phyloP scores from a whole-genome alignment of 1,284 basidiomycete genomes.

The Malassezia pachydermatis region DNA sequence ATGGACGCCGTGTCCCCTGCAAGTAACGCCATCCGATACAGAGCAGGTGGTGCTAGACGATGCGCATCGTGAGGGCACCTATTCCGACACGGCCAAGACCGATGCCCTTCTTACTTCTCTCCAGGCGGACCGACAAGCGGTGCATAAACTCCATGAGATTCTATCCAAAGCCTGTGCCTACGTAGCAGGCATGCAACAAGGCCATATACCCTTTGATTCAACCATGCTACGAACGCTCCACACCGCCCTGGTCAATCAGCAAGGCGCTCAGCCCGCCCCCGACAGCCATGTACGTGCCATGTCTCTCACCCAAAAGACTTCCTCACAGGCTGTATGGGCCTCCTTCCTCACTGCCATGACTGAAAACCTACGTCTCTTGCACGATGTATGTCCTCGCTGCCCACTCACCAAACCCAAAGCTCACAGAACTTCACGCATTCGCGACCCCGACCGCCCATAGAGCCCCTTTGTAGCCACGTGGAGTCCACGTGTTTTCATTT shows the following conservation, averaged over 20 bases:
- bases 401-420: constrained; percentile 9
- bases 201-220: constrained; percentile 49
- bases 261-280: not conserved
- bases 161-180: constrained; percentile 72
- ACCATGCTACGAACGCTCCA: constrained; percentile 68
- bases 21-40: constrained; percentile 48
- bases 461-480: constrained; percentile 13
- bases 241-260: constrained; percentile 64
- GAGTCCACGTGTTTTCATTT: constrained; percentile 3
- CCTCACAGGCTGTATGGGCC: constrained; percentile 69
- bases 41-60: constrained; percentile 14
- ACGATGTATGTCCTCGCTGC: constrained; percentile 57
- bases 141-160: constrained; percentile 84
- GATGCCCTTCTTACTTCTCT: constrained; percentile 67
- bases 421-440: constrained; percentile 7
- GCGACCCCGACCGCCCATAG: not conserved
- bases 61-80: constrained; percentile 43
- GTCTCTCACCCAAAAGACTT: not conserved
- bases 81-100: not conserved
- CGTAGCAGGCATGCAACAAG: constrained; percentile 14
- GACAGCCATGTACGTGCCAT: not conserved
- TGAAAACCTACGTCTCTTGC: constrained; percentile 70
- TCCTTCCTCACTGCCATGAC: constrained; percentile 74
- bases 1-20: not conserved
- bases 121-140: constrained; percentile 77